Base-by-base conservation (phyloP, 1,284 basidiomycete species). In the Rhodotorula sp. region DNA sequence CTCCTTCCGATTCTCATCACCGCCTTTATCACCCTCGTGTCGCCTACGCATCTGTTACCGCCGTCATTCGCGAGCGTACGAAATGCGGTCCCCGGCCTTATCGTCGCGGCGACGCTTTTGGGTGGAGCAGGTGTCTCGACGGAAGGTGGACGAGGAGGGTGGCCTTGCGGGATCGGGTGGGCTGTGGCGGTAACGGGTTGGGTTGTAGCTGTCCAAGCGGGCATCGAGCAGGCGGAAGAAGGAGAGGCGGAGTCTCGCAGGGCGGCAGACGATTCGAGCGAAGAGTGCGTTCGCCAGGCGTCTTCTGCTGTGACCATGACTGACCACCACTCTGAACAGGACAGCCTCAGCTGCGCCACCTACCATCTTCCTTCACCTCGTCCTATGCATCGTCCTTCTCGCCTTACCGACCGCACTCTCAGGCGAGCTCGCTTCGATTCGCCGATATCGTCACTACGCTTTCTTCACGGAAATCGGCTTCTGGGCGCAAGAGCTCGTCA, bases 401-500 rank as follows among this genome's bases (percentile, higher is more conserved):
- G 15, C 22, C 46, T 20, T n/a, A 18, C 24, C 50, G 22, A 15
- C 40, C 22, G 15, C 26, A 24, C 10, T 59, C 44, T 52, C 56
- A 13, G 18, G 50, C 30, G 61, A 62, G 30, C 30, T 46, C 20
- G 13, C 53, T 22, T 16, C 24, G 4, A 55, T 62, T 37, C 28
- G 28, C 3, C 61, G 61, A 3, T 48, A 31, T 6, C 28, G 31
- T 2, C 48, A 58, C 48, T 28, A 40, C 37, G 22, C 24, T 15
- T 57, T 64, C 50, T 58, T 52, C 62, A 30, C 30, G 48, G 62
- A 58, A 37, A 26, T n/a, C 2, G 62, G 53, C 9, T 62, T 62
- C 52, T 62, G 61, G 62, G 18, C 16, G 24, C 44, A 52, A 10
- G 56, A 52, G 34, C 18, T 28, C 24, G 50, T 10, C 2, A 40